These are phyloP conservation scores for Dactylellina leptospora DNA, from an alignment of 2,329 filamentous ascomycete genomes.

Conservation along the genomic window DNA sequence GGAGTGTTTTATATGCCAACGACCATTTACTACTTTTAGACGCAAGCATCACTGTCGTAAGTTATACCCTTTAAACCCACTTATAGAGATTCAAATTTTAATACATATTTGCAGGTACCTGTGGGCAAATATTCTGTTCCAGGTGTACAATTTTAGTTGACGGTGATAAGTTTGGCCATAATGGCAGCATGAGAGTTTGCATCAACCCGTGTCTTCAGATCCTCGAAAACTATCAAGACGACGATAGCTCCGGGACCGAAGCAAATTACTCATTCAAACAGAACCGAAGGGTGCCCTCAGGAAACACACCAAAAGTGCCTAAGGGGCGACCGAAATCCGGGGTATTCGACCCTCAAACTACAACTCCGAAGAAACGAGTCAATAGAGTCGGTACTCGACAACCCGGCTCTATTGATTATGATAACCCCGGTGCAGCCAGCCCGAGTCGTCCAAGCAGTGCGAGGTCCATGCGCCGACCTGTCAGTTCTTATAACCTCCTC, in stretches of 20 bases:
- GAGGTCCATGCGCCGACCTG: conserved; percentile 58
- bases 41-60: conserved; percentile 95
- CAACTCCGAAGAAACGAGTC: conserved; percentile 37
- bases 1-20: conserved; percentile 92
- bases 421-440: conserved; percentile 24
- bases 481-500: conserved; percentile 59
- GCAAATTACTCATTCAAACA: conserved; percentile 48
- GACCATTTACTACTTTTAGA: conserved; percentile 89
- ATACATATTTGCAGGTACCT: conserved; percentile 64
- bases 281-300: conserved; percentile 22
- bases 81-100: not conserved
- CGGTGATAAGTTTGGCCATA: conserved; percentile 85
- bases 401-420: conserved; percentile 40
- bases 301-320: conserved; percentile 39
- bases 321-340: conserved; percentile 43
- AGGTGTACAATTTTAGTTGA: conserved; percentile 94
- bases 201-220: conserved; percentile 84
- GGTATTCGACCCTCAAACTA: conserved; percentile 62
- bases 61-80: conserved; percentile 22
- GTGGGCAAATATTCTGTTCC: conserved; percentile 97
- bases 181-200: conserved; percentile 85
- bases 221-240: conserved; percentile 76
- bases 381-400: conserved; percentile 40
- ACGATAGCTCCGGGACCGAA: conserved; percentile 48
- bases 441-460: conserved; percentile 57